phyloP scores from a whole-genome alignment of 306 rosid genomes.

The Calophaca sinica region DNA sequence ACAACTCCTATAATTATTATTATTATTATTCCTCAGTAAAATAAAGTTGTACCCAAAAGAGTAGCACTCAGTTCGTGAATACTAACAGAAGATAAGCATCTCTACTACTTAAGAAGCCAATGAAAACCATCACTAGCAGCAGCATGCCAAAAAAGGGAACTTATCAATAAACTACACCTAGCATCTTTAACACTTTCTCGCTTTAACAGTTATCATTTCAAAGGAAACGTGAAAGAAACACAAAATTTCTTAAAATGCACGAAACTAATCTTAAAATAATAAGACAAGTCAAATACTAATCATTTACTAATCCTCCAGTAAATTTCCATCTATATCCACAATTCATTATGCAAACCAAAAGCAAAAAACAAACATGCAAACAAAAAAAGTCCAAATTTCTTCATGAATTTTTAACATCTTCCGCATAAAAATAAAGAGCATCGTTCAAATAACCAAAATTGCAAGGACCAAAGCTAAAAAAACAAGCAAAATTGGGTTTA shows the following conservation, averaged over 20 bases:
- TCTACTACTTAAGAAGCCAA: conserved; percentile 3
- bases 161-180: background rate
- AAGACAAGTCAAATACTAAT: background rate
- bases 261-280: background rate
- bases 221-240: background rate
- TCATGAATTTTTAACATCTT: background rate
- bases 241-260: background rate
- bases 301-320: no score
- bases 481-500: conserved; percentile 19
- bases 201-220: conserved; percentile 7
- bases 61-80: no score
- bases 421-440: conserved; percentile 21
- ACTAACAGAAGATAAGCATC: background rate
- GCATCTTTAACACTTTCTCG: background rate
- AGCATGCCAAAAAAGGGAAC: background rate
- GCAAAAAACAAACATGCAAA: background rate
- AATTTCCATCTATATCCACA: background rate
- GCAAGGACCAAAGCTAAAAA: background rate
- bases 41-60: background rate
- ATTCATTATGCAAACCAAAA: background rate
- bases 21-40: background rate
- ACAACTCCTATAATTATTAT: background rate
- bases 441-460: conserved; percentile 11
- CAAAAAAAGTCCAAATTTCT: background rate
- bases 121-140: background rate